Conservation (phyloP, 331 rosid species). For the Acacia concinna region DNA sequence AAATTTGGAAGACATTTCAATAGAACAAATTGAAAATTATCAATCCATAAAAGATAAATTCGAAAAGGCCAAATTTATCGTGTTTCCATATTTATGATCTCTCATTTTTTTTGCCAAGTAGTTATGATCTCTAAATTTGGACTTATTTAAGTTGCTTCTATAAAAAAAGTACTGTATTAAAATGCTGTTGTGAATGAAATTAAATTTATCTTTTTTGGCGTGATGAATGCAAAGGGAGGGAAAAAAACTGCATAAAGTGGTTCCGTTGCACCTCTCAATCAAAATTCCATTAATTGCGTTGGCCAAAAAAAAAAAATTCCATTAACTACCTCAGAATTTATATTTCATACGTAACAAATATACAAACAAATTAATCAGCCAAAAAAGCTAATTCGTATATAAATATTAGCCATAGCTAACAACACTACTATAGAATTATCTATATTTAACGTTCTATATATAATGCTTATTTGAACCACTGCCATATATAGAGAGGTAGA, state of each 20-base stretch:
- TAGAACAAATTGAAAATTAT: not conserved
- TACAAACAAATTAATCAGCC: not conserved
- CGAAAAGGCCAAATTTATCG: not conserved
- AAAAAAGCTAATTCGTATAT: not conserved
- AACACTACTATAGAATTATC: no score
- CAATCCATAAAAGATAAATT: not conserved
- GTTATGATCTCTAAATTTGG: not conserved
- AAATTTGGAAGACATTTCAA: not conserved
- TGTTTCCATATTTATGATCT: no score
- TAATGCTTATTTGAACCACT: no score
- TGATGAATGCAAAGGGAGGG: not conserved
- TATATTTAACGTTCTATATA: no score
- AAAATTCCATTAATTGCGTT: not conserved
- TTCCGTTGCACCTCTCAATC: not conserved
- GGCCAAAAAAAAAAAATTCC: no score
- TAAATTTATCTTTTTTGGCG: not conserved
- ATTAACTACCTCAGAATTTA: not conserved
- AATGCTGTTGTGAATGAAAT: not conserved
- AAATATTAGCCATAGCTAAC: not conserved
- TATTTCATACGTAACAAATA: not conserved
- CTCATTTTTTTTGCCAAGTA: no score
- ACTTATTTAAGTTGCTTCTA: not conserved
- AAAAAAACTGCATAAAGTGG: not conserved
- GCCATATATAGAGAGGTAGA: no score
- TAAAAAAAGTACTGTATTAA: not conserved